Base-by-base conservation (phyloP, 176 grass and related monocot genomes). In the Metroxylon sagu region DNA sequence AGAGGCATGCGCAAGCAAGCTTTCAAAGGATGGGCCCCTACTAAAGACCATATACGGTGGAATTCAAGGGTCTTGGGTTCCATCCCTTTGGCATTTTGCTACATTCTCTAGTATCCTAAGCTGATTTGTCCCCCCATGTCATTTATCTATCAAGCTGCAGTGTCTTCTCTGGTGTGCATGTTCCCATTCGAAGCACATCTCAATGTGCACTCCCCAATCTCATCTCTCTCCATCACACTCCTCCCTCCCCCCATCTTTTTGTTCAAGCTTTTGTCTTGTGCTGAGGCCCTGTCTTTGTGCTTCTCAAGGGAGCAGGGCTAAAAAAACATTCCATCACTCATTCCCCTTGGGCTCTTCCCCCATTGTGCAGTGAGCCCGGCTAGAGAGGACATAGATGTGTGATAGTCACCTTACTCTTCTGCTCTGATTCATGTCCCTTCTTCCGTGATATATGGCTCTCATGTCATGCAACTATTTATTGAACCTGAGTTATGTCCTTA, bases 41-140 rank as follows among this genome's bases (percentile, higher is more conserved):
- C 31, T 49, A 25, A 49, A 70, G 48, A 19, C 23, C 18, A 21
- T 48, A n/a, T 28, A 52, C 3, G 56, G 48, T 29, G 50, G 35
- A 69, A 17, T 48, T 57, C 30, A 26, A 25, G 29, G 25, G 21
- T 56, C 18, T 74, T 64, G 59, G 71, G 25, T 23, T 19, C 25
- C 56, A 30, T 60, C 43, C 56, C 29, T 56, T 71, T 71, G 68
- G 21, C 68, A 51, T 21, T 71, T 60, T 60, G 43, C 57, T 26
- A 60, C 56, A 29, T 60, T 60, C 68, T 39, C 48, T 74, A 74
- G 71, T 49, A 74, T 74, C 71, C 71, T 74, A 74, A 65, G 71
- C 60, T 63, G 71, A 74, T 65, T 65, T 74, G 71, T 74, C 71
- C 71, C 71, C 59, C 59, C 25, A 52, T 54, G 54, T 52, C 67